Evolutionary conservation across 345 rosid species (phyloP), one percentile per base, ranked within the genome.

Genomic region (Camelina laxa): DNA sequence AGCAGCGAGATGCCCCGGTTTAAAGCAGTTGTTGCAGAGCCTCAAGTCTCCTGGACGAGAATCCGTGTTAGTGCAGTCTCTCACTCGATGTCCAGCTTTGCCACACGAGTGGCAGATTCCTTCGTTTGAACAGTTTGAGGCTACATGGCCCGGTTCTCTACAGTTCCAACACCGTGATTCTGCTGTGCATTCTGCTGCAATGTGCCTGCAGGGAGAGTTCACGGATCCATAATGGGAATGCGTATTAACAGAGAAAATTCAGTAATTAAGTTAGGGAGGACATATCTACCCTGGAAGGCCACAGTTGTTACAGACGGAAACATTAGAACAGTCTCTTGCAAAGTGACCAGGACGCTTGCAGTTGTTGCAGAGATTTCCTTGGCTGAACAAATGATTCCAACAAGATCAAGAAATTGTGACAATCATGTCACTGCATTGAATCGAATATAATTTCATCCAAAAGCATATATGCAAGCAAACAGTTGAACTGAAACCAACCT

Each of bases 81-180:
- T 87, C 7, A 88, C 97, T 47, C 89, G 91, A 66, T 95, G 99
- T 22, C 99, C 99, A 39, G 89, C 84, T 85, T 95, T 90, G 54
- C 99, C 98, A 81, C 99, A 95, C 4, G 96, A 84, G 82, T 95
- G 98, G 83, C 99, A 95, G 84, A 95, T 87, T 76, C 92, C 93
- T 81, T 95, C 97, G 70, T 95, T 95, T 13, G 93, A 86, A 69
- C 99, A 95, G 79, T 82, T 78, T 73, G 84, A 75, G 59, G 97
- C 97, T 80, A 87, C 83, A 70, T 95, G 99, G 19, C 99, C 97
- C 2, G 97, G 96, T 64, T 92, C 99, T 59, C 97, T 84, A 50
- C 97, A 95, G 79, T 95, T 95, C 97, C 97, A 95, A 53, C 99
- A 95, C 48, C 93, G 67, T 1, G 92, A 83, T 78, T 95, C 91